phyloP scores from a whole-genome alignment of 805 yeast genomes.

The Myxozyma nipponensis region DNA sequence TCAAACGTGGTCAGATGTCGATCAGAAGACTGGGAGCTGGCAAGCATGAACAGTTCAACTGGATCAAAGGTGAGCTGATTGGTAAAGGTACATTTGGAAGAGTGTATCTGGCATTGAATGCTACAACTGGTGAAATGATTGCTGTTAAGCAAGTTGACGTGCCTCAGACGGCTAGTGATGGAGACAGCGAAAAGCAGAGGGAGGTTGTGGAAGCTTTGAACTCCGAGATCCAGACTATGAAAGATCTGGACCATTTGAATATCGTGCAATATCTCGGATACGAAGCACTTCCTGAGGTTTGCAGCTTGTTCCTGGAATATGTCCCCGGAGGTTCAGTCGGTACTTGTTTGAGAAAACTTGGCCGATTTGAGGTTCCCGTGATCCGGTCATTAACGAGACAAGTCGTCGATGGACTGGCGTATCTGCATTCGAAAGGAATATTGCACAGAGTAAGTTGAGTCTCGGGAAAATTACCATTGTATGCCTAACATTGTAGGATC shows the following conservation, averaged over 20 bases:
- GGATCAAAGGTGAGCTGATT: slow-evolving; percentile 96
- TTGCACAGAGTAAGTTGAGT: slow-evolving; percentile 55
- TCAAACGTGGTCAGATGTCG: slow-evolving; percentile 18
- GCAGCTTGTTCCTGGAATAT: slow-evolving; percentile 86
- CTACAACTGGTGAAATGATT: slow-evolving; percentile 96
- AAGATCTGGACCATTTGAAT: slow-evolving; percentile 88
- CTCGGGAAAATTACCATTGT: neutral
- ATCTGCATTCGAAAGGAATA: slow-evolving; percentile 81
- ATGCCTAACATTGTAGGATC: slow-evolving; percentile 43
- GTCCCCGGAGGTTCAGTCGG: slow-evolving; percentile 98
- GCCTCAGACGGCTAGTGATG: slow-evolving; percentile 42
- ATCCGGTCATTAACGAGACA: slow-evolving; percentile 73
- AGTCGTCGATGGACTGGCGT: slow-evolving; percentile 78
- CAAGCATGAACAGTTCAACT: slow-evolving; percentile 78
- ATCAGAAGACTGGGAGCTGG: slow-evolving; percentile 40
- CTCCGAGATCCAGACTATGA: slow-evolving; percentile 89
- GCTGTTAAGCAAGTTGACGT: slow-evolving; percentile 94
- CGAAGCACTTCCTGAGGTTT: slow-evolving; percentile 68
- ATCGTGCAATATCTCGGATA: slow-evolving; percentile 96
- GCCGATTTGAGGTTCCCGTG: slow-evolving; percentile 75
- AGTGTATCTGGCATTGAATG: slow-evolving; percentile 85
- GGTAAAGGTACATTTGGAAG: slow-evolving; percentile 97
- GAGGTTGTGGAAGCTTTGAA: slow-evolving; percentile 77
- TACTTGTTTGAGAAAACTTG: slow-evolving; percentile 73
- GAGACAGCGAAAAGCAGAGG: slow-evolving; percentile 35